Evolutionary conservation across 179 eudicot genomes (phyloP), one percentile per base, ranked within the genome.

Genomic region (Camellia oleifera): DNA sequence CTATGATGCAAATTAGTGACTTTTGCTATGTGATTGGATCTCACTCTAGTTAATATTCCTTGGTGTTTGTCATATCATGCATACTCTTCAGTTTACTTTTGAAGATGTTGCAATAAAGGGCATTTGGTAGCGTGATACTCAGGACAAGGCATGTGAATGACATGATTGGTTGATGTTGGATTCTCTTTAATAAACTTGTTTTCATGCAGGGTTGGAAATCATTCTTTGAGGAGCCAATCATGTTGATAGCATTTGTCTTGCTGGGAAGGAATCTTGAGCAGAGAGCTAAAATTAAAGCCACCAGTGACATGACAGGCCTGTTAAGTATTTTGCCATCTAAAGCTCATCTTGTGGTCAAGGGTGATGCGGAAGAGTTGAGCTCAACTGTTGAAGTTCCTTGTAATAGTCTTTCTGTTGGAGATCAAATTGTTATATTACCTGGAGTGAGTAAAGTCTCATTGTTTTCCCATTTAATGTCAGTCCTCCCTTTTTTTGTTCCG

Each of bases 181-280:
- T 68, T 23, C 62, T 77, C 67, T 79, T 82, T 62, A 81, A 63
- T 77, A 73, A 79, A 72, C 46, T 72, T 87, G 44, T 48, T 81
- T 23, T 48, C 52, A 32, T 17, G 56, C 88, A 97, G 99, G 98
- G 98, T 4, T 97, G 99, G 99, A 97, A 88, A 80, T 86, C 97
- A 5, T 97, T 97, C 86, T 97, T 95, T 86, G 99, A 97, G 85
- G 99, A 97, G 80, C 99, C 99, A 40, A 88, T 97, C 77, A 97
- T 97, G 99, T 80, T 97, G 87, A 97, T 95, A 82, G 99, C 98
- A 67, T 97, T 97, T 85, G 99, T 97, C 56, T 86, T 97, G 87
- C 80, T 97, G 86, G 99, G 99, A 79, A 91, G 94, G 84, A 97
- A 97, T 89, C 97, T 97, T 80, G 99, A 97, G 83, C 99, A 95